Evolutionary conservation across 768 basidiomycete genomes (phyloP).

Genomic region (Calocybe gangraenosa): DNA sequence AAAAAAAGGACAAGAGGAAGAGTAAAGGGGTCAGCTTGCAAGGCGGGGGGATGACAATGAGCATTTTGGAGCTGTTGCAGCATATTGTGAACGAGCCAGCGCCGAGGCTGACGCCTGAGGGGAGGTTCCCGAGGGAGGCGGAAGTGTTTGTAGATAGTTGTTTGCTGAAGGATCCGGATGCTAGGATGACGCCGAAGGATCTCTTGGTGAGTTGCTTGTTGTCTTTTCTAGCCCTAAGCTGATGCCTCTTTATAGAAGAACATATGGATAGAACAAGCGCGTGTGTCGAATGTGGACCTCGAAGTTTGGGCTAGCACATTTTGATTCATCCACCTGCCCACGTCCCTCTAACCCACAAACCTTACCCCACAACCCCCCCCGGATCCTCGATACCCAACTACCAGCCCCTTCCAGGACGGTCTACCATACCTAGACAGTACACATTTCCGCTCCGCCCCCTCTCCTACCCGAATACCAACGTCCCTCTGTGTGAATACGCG

Average conservation of each 20-base stretch:
- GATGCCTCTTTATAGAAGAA: conserved; percentile 46
- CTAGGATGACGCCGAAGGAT: conserved; percentile 83
- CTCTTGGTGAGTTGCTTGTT: conserved; percentile 53
- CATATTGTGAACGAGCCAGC: conserved; percentile 99
- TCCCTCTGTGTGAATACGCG: too few species aligned
- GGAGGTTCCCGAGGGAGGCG: conserved; percentile 64
- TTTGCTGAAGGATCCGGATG: conserved; percentile 84
- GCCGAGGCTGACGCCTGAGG: conserved; percentile 75
- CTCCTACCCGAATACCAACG: too few species aligned
- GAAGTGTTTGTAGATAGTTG: conserved; percentile 88
- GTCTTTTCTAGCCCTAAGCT: conserved; percentile 5
- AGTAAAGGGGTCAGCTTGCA: conserved; percentile 90
- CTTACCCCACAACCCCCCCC: too few species aligned
- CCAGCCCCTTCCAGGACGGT: too few species aligned
- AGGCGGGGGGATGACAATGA: conserved; percentile 97
- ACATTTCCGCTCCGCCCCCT: too few species aligned
- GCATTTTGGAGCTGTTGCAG: conserved; percentile 92
- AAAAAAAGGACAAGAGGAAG: conserved; percentile 80
- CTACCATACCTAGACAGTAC: too few species aligned
- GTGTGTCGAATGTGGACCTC: conserved; percentile 60
- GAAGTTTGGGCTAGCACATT: conserved; percentile 80
- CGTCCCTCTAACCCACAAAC: too few species aligned
- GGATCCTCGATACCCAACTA: too few species aligned
- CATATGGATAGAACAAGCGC: conserved; percentile 67
- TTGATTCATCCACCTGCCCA: conserved; percentile 24